phyloP scores from a whole-genome alignment of 495 filamentous ascomycete species.

The Parathielavia appendiculata region DNA sequence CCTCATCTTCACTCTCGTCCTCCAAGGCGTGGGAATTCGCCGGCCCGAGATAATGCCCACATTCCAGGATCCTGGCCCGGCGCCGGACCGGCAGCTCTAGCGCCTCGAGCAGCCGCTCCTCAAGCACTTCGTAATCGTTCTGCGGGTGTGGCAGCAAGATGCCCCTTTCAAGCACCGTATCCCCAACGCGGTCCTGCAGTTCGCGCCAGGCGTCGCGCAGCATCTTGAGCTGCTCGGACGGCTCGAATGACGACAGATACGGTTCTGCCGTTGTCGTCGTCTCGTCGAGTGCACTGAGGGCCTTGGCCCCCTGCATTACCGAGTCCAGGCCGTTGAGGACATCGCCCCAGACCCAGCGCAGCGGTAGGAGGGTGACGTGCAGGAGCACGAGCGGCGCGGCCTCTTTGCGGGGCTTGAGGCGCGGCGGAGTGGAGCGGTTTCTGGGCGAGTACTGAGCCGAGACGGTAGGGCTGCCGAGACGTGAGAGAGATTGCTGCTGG shows the following conservation, averaged over 20 bases:
- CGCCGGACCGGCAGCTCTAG: conserved; percentile 63
- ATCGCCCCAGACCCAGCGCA: conserved; percentile 63
- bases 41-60: conserved; percentile 65
- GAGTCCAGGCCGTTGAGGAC: conserved; percentile 43
- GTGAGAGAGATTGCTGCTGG: conserved; percentile 40
- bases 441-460: conserved; percentile 51
- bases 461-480: conserved; percentile 41
- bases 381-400: conserved; percentile 73
- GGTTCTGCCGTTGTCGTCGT: not conserved
- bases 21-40: conserved; percentile 40
- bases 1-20: conserved; percentile 47
- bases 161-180: conserved; percentile 77
- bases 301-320: conserved; percentile 11
- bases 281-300: conserved; percentile 13
- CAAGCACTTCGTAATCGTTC: conserved; percentile 84
- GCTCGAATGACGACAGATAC: conserved; percentile 17
- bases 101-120: conserved; percentile 85
- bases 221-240: conserved; percentile 51
- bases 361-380: conserved; percentile 76
- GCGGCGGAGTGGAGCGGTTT: conserved; percentile 53
- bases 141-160: conserved; percentile 83
- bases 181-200: conserved; percentile 66
- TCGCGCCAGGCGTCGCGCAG: conserved; percentile 69
- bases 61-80: conserved; percentile 65
- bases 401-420: conserved; percentile 44